Base-by-base conservation (phyloP, 495 filamentous ascomycete species). In the Hyaloscypha variabilis region DNA sequence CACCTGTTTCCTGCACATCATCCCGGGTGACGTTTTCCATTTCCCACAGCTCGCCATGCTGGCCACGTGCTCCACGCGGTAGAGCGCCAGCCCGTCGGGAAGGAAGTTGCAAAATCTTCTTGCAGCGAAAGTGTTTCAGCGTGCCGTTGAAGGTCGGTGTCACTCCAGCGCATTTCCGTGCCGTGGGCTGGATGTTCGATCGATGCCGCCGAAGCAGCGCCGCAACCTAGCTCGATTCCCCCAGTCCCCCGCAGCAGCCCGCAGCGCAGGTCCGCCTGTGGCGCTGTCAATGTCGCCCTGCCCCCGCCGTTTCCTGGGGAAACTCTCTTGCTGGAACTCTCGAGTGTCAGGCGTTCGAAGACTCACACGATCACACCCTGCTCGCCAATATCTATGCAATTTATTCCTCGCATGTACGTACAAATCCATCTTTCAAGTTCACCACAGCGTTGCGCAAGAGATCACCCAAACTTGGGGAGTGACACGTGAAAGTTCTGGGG, bases 121-220 rank as follows among this genome's bases (percentile, higher is more conserved):
- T 8, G 39, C 39, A 46, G 13, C 39, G 17, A 46, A 46, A 46
- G 39, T 46, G 39, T 46, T 46, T 46, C 39, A 46, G 6, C 39
- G 6, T 8, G 39, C 39, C 39, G 39, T 4, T 17, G 6, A 46
- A 17, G 13, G 11, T 46, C 39, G 39, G 39, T 17, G 39, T 17
- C 0, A 17, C 13, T 10, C 11, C 4, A 46, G 11, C 14, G 13
- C 39, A 17, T 17, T 17, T 21, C 55, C 29, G 36, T 1, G 8
- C 42, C 54, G 19, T 30, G 46, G 62, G 62, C 52, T 63, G 60
- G 17, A 28, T 26, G 8, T 63, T 49, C 26, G 31, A 34, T 13
- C 34, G 31, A 42, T 62, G 55, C n/a, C 66, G 49, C 66, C 66
- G 66, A 68, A 68, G 66, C 55, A 68, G 55, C 31, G 66, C 66